These are phyloP conservation scores for Neoboletus brunneissimus DNA, from an alignment of 768 basidiomycete genomes.

Conservation along the genomic window DNA sequence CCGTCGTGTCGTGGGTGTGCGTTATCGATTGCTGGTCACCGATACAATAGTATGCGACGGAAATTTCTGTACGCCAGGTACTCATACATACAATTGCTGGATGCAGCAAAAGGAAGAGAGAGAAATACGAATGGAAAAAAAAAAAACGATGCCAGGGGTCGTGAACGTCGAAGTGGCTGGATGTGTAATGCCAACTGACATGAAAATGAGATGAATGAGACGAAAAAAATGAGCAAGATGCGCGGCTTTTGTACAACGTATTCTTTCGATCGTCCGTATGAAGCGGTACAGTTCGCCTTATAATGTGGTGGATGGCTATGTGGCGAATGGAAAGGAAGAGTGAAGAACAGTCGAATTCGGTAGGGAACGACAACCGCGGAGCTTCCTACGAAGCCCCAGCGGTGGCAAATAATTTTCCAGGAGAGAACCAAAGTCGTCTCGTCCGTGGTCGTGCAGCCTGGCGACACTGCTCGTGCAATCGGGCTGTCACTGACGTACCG, in stretches of 20 bases:
- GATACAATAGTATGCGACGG: slow-evolving; percentile 20
- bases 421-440: slow-evolving; percentile 53
- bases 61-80: slow-evolving; percentile 33
- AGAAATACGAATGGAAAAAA: slow-evolving; percentile 3
- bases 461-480: slow-evolving; percentile 34
- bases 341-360: background rate
- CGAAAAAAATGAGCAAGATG: slow-evolving; percentile 10
- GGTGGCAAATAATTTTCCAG: slow-evolving; percentile 49
- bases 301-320: background rate
- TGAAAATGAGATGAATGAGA: background rate
- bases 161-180: slow-evolving; percentile 29
- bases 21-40: slow-evolving; percentile 7
- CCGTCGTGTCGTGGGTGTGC: background rate
- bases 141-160: slow-evolving; percentile 14
- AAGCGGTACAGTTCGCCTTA: slow-evolving; percentile 5
- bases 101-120: slow-evolving; percentile 7
- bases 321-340: background rate
- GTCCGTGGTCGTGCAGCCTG: slow-evolving; percentile 37
- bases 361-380: slow-evolving; percentile 6
- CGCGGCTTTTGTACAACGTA: slow-evolving; percentile 20
- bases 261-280: slow-evolving; percentile 22
- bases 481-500: slow-evolving; percentile 17
- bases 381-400: slow-evolving; percentile 35
- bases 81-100: slow-evolving; percentile 31
- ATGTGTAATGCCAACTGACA: slow-evolving; percentile 21